phyloP scores from a whole-genome alignment of 2,329 filamentous ascomycete species.

The Tympanopsis confertula region DNA sequence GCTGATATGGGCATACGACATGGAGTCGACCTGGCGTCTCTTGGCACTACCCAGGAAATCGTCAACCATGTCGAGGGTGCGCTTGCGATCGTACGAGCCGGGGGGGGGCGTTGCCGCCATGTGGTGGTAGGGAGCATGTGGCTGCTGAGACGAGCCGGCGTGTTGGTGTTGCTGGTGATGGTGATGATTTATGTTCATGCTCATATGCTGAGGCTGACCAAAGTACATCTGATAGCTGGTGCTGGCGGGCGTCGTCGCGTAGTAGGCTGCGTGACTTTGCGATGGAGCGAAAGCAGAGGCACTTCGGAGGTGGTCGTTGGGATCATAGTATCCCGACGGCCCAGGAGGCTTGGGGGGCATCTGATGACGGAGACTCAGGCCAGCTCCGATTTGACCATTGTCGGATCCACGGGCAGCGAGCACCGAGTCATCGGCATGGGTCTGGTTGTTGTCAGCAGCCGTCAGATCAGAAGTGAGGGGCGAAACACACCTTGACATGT shows the following conservation, averaged over 20 bases:
- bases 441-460: too few species aligned
- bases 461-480: too few species aligned
- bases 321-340: conserved; percentile 9
- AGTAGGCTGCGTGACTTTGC: conserved; percentile 43
- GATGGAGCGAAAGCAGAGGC: conserved; percentile 38
- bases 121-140: conserved; percentile 52
- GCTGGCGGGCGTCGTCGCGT: too few species aligned
- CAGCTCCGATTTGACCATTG: too few species aligned
- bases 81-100: conserved; percentile 62
- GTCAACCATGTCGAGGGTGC: conserved; percentile 76
- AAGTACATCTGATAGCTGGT: too few species aligned
- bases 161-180: conserved; percentile 23
- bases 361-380: too few species aligned
- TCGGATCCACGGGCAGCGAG: conserved; percentile 22
- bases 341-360: conserved; percentile 11
- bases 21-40: conserved; percentile 78
- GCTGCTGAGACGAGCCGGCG: conserved; percentile 66
- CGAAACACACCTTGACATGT: too few species aligned
- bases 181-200: too few species aligned
- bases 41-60: conserved; percentile 92
- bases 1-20: conserved; percentile 82
- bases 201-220: too few species aligned
- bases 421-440: conserved; percentile 89
- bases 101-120: conserved; percentile 9
- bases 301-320: not conserved